Base-by-base conservation (phyloP, 1,284 basidiomycete species). In the Bondarzewia mesenterica region DNA sequence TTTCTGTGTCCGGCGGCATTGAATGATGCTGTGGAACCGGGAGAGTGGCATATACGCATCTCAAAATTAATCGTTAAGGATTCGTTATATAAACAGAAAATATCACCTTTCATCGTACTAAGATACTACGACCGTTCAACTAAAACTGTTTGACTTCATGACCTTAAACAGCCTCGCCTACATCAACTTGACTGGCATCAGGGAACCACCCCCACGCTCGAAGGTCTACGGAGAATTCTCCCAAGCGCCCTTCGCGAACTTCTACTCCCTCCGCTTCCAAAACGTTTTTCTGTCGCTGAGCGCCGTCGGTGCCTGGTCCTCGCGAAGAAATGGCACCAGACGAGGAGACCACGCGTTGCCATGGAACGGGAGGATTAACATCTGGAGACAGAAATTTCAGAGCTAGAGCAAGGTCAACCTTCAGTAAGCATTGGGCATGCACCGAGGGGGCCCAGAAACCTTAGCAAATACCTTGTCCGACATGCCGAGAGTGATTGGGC, bases 401-500 rank as follows among this genome's bases (percentile, higher is more conserved):
- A 15, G 86, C 86, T 79, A 51, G 45, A 23, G 4, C n/a, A n/a
- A n/a, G n/a, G n/a, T n/a, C n/a, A n/a, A n/a, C n/a, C n/a, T n/a
- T n/a, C n/a, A n/a, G n/a, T n/a, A n/a, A n/a, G n/a, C n/a, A n/a
- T n/a, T n/a, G n/a, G n/a, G n/a, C n/a, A n/a, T n/a, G n/a, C n/a
- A n/a, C n/a, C 42, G 41, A 16, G 27, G 16, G n/a, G n/a, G 40
- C 40, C 46, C 2, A 12, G 38, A 10, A 14, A 43, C 7, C 37
- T 35, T 18, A 37, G 14, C 39, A 1, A 10, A 22, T 53, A 88
- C 90, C 83, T 77, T 91, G 87, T 1, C 90, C 90, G 29, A 93
- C 89, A 58, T 90, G 89, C 52, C 89, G 73, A 1, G 90, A 81
- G 66, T 93, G 80, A 18, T 72, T 74, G 0, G 89, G 90, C 78